Percentiles rank a stretch among this genome's conserved stretches.
phyloP scores from a whole-genome alignment of 108 stramenopile species.

The Skeletonema marinoi region DNA sequence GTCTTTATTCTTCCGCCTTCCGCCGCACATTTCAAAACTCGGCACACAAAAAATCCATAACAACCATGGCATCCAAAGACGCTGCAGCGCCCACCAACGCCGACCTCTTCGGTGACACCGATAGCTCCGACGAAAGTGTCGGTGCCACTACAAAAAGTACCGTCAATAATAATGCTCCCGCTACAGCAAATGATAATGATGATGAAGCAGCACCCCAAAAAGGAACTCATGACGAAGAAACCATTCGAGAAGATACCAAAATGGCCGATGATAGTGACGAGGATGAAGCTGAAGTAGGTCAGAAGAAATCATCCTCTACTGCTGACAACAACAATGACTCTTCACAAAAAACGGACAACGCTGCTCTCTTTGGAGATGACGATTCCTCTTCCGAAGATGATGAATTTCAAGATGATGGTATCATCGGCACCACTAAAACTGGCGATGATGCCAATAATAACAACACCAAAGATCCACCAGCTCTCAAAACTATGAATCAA shows the following conservation, averaged over 20 bases:
- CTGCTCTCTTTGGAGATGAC: constrained; percentile 35
- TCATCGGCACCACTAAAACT: constrained; percentile 18
- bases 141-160: not conserved
- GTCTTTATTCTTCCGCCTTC: too few relatives aligned
- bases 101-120: constrained; percentile 33
- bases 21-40: not conserved
- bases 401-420: constrained; percentile 38
- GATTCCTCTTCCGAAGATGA: constrained; percentile 45
- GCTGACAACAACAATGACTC: not conserved
- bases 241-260: not conserved
- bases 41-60: not conserved
- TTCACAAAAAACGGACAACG: not conserved
- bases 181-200: not conserved
- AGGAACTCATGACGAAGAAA: not conserved
- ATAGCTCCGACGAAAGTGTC: constrained; percentile 34
- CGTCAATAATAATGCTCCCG: not conserved
- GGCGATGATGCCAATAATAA: not conserved
- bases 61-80: constrained; percentile 21
- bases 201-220: not conserved
- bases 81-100: constrained; percentile 2
- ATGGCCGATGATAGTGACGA: constrained; percentile 51
- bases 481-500: constrained; percentile 39
- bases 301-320: constrained; percentile 6
- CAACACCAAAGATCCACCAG: not conserved
- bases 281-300: constrained; percentile 37